Conservation (phyloP, 129 eudicot genomes). For the Artemisia tridentata region DNA sequence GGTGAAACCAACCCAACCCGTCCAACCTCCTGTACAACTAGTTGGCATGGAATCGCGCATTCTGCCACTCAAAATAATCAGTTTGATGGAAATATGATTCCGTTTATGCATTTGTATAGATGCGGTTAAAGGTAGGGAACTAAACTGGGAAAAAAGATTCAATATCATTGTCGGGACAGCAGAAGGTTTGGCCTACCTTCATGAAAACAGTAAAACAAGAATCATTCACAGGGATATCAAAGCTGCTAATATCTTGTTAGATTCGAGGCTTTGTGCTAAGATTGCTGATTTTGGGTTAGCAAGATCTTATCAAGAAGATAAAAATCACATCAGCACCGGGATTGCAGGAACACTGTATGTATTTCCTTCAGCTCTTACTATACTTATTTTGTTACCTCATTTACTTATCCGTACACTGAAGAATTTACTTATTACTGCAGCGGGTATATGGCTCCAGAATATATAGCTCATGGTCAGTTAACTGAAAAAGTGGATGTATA, state of each 20-base stretch:
- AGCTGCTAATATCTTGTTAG: constrained; percentile 74
- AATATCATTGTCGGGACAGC: constrained; percentile 56
- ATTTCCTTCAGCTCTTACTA: background rate
- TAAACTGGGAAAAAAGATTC: constrained; percentile 72
- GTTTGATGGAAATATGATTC: background rate
- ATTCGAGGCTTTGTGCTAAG: constrained; percentile 67
- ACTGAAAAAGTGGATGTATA: constrained; percentile 79
- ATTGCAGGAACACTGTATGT: constrained; percentile 84
- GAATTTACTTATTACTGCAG: constrained; percentile 17
- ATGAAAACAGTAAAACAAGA: constrained; percentile 62
- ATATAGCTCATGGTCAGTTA: constrained; percentile 59
- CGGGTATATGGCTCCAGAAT: constrained; percentile 83
- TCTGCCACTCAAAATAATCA: background rate
- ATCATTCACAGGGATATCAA: constrained; percentile 81
- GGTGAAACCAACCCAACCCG: background rate
- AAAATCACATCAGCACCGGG: constrained; percentile 83
- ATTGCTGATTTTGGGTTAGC: constrained; percentile 93
- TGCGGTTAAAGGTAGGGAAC: constrained; percentile 48
- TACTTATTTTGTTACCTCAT: background rate
- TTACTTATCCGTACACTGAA: background rate
- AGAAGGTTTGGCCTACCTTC: constrained; percentile 84
- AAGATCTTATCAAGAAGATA: constrained; percentile 74
- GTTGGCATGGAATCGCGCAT: background rate
- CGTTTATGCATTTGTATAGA: constrained; percentile 39
- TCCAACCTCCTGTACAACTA: background rate